phyloP scores from a whole-genome alignment of 805 yeast genomes.

The Candida stauntonica region DNA sequence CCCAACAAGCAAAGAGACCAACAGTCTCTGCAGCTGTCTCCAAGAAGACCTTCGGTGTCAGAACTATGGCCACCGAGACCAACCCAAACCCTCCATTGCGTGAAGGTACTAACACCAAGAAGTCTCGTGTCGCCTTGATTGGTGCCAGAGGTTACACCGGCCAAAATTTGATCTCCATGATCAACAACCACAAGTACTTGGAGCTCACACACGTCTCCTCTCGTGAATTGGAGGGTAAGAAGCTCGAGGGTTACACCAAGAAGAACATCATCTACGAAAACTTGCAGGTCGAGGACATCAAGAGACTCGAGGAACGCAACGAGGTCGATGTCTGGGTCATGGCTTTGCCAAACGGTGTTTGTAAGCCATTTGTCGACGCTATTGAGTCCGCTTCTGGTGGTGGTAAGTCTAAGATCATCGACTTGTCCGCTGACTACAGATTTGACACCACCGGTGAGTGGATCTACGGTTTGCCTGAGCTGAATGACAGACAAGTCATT shows the following conservation, averaged over 20 bases:
- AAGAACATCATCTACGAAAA: conserved; percentile 76
- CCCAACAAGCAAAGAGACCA: conserved; percentile 23
- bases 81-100: conserved; percentile 73
- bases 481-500: conserved; percentile 63
- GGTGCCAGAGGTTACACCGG: conserved; percentile 99
- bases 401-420: conserved; percentile 79
- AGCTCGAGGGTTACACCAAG: conserved; percentile 83
- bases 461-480: conserved; percentile 95
- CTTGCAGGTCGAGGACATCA: conserved; percentile 82
- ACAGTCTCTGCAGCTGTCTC: conserved; percentile 21
- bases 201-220: conserved; percentile 93
- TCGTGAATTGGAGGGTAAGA: conserved; percentile 87
- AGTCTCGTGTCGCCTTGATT: conserved; percentile 81
- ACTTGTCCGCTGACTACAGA: conserved; percentile 93
- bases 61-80: conserved; percentile 34
- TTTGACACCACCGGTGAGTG: conserved; percentile 86
- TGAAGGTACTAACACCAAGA: conserved; percentile 55
- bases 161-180: conserved; percentile 81
- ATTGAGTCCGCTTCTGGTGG: conserved; percentile 58
- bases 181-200: conserved; percentile 81
- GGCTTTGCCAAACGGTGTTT: conserved; percentile 98
- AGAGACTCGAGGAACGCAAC: conserved; percentile 64
- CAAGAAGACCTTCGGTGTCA: conserved; percentile 24
- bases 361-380: conserved; percentile 81
- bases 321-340: conserved; percentile 96